Percentiles rank a stretch among this genome's conserved stretches.
phyloP scores from a whole-genome alignment of 176 grass and related monocot genomes.

The Eremochloa ophiuroides region DNA sequence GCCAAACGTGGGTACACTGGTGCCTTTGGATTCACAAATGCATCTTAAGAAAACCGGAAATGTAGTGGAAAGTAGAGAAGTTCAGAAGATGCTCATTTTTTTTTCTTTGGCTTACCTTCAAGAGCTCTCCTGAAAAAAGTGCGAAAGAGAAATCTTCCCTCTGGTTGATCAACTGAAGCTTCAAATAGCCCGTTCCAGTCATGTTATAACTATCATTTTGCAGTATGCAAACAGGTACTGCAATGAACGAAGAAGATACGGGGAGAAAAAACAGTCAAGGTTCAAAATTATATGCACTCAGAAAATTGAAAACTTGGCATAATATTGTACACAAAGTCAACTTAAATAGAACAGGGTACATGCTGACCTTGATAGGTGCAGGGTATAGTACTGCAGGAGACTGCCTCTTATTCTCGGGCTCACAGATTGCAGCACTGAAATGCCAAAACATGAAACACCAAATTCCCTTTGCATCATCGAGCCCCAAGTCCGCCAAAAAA shows the following conservation, averaged over 20 bases:
- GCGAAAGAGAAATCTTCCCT: constrained; percentile 64
- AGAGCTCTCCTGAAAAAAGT: constrained; percentile 62
- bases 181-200: constrained; percentile 46
- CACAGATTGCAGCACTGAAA: constrained; percentile 56
- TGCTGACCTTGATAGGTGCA: constrained; percentile 58
- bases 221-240: constrained; percentile 65
- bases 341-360: neutral
- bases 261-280: neutral
- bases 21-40: constrained; percentile 64
- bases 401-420: constrained; percentile 36
- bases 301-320: neutral
- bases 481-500: too few relatives aligned
- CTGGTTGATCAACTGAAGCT: constrained; percentile 70
- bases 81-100: neutral
- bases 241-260: constrained; percentile 1
- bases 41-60: neutral
- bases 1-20: constrained; percentile 69
- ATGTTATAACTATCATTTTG: constrained; percentile 30
- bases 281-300: neutral
- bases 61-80: neutral
- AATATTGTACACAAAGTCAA: neutral
- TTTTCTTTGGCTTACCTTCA: too few relatives aligned
- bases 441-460: too few relatives aligned
- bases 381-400: constrained; percentile 56
- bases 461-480: too few relatives aligned